Percentiles rank a stretch among this genome's conserved stretches.
phyloP scores from a whole-genome alignment of 331 rosid species.

The Prunus yedoensis region DNA sequence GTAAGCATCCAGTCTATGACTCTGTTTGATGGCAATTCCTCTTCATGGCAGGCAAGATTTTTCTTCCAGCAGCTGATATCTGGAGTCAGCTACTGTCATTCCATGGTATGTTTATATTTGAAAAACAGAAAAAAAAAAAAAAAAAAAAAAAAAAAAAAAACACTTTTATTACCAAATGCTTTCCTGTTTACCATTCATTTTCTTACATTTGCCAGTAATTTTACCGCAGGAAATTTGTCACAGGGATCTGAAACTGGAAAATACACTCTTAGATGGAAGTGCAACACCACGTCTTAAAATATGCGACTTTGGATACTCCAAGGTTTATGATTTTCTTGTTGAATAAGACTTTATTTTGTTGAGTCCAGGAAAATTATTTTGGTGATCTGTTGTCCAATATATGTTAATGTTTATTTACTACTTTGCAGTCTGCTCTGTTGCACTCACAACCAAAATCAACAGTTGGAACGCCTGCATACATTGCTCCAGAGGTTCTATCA shows the following conservation, averaged over 20 bases:
- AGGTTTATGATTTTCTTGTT: slow-evolving; percentile 49
- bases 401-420: background rate
- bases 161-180: background rate
- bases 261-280: slow-evolving; percentile 85
- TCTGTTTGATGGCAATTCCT: background rate
- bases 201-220: slow-evolving; percentile 4
- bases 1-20: slow-evolving; percentile 8
- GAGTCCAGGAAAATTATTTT: background rate
- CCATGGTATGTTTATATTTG: slow-evolving; percentile 56
- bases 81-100: slow-evolving; percentile 91
- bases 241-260: slow-evolving; percentile 90
- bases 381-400: background rate
- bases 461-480: slow-evolving; percentile 92
- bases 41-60: slow-evolving; percentile 73
- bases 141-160: background rate
- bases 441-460: slow-evolving; percentile 89
- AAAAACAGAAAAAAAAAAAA: background rate
- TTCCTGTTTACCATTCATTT: background rate
- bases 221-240: slow-evolving; percentile 80
- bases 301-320: slow-evolving; percentile 98
- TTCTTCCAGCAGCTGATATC: slow-evolving; percentile 98
- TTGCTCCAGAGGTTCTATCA: slow-evolving; percentile 86
- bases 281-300: slow-evolving; percentile 82
- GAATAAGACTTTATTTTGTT: slow-evolving; percentile 8
- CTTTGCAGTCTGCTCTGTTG: slow-evolving; percentile 65